A percentile compares a stretch with the other conserved stretches of the same genome.
phyloP scores from a whole-genome alignment of 768 basidiomycete genomes.

The Leccinum sublutescens region DNA sequence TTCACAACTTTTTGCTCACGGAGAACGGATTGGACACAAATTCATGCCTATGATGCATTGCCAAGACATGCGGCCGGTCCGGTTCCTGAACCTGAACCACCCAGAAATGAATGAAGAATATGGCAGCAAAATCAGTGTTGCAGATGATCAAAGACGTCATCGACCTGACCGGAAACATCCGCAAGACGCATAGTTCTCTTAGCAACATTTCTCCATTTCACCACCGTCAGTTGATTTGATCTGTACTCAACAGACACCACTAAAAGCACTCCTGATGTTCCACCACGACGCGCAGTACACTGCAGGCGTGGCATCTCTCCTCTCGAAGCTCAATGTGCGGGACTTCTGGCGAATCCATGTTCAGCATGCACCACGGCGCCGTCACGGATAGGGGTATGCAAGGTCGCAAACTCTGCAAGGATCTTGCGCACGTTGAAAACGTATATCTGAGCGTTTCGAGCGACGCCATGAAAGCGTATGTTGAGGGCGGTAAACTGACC shows the following conservation, averaged over 20 bases:
- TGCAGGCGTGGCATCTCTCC: constrained; percentile 77
- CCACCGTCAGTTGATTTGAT: not conserved
- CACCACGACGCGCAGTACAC: constrained; percentile 86
- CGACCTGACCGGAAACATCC: constrained; percentile 79
- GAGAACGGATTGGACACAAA: not conserved
- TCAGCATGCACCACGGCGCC: constrained; percentile 87
- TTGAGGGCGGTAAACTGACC: constrained; percentile 36
- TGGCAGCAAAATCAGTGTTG: too few species aligned
- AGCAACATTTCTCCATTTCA: constrained; percentile 8
- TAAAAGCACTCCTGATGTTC: constrained; percentile 92
- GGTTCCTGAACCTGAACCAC: too few species aligned
- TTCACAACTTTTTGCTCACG: not conserved
- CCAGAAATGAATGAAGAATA: too few species aligned
- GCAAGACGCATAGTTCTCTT: not conserved
- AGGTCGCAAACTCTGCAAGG: constrained; percentile 89
- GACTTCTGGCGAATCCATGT: constrained; percentile 81
- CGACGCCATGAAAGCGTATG: constrained; percentile 77
- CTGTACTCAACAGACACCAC: constrained; percentile 62
- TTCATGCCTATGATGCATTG: not conserved
- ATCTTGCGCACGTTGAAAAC: constrained; percentile 87
- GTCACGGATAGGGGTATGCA: constrained; percentile 93
- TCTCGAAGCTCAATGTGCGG: constrained; percentile 96
- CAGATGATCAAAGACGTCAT: constrained; percentile 66
- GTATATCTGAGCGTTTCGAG: constrained; percentile 78
- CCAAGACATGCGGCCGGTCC: not conserved